Percentiles rank a stretch among this genome's conserved stretches.
These are phyloP conservation scores for Xerocomus spinulosus DNA, from an alignment of 768 basidiomycete species.

Conservation along the genomic window DNA sequence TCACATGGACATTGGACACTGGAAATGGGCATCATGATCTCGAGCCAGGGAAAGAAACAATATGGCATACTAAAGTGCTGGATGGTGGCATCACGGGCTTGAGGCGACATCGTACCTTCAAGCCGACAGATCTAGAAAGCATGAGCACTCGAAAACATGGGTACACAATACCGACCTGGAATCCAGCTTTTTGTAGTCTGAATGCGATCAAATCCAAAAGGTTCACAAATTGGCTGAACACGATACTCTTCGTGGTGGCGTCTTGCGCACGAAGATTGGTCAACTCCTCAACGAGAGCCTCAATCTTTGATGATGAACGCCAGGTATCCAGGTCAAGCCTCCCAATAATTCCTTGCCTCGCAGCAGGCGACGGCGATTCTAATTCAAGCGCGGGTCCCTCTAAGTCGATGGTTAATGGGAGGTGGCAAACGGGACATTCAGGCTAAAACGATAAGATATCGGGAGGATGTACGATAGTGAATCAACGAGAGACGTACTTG, in stretches of 20 bases:
- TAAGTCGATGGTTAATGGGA: slow-evolving; percentile 91
- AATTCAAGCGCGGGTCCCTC: slow-evolving; percentile 89
- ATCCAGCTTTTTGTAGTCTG: slow-evolving; percentile 87
- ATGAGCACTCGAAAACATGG: not conserved
- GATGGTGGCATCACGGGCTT: slow-evolving; percentile 91
- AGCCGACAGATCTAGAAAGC: slow-evolving; percentile 75
- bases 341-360: slow-evolving; percentile 89
- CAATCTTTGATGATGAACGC: slow-evolving; percentile 96
- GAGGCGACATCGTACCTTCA: slow-evolving; percentile 96
- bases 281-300: slow-evolving; percentile 92
- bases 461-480: not conserved
- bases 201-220: slow-evolving; percentile 93
- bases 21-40: not conserved
- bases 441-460: slow-evolving; percentile 45
- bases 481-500: slow-evolving; percentile 40
- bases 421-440: slow-evolving; percentile 90
- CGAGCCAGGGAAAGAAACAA: not conserved
- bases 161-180: slow-evolving; percentile 53
- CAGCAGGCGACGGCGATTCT: slow-evolving; percentile 46
- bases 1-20: slow-evolving; percentile 93
- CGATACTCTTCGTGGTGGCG: slow-evolving; percentile 91
- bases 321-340: slow-evolving; percentile 84
- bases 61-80: slow-evolving; percentile 77
- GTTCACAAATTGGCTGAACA: slow-evolving; percentile 94
- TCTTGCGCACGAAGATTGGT: slow-evolving; percentile 79